Evolutionary conservation across 202 grass and related monocot genomes (phyloP), one percentile per base, ranked within the genome.

Genomic region (Schoenoplectus tabernaemontani): DNA sequence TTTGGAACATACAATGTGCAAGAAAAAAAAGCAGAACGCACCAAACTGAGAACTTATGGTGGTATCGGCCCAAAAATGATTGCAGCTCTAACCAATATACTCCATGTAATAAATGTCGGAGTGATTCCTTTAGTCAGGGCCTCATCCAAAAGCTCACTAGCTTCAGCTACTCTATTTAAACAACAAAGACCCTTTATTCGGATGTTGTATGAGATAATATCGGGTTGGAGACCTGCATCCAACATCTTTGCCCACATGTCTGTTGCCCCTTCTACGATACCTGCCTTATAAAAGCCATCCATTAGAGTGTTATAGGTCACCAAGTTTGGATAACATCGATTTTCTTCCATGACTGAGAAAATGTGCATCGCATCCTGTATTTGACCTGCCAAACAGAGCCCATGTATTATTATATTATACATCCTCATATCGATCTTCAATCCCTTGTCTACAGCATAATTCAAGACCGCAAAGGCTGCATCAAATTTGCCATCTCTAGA

Each of bases 401-500:
- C 96, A 72, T 96, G 92, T 76, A 99, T 93, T 82, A 96, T 72
- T 76, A 96, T 96, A 57, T 99, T 99, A 79, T 99, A 87, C 81
- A 93, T 81, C 34, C 66, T 88, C n/a, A 83, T 84, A 91, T 96
- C 96, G 43, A 82, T 84, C 50, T 2, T 64, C 58, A 86, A 59
- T 83, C 86, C 92, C 33, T 84, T 86, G 57, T 89, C 65, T 57
- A 89, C 48, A 78, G 90, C 72, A 80, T 86, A 76, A 80, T 93
- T 81, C 90, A 90, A 96, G 26, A 99, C 87, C 79, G 77, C 58
- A 85, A 93, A 84, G 24, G 88, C 91, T 54, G 64, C 79, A 61
- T 95, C 91, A 46, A 92, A 73, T 82, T 93, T 98, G 61, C 87
- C 86, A 58, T 92, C 91, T 78, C 23, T 86, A 83, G 85, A 92